These are phyloP conservation scores for Mrakia gelida DNA, from an alignment of 768 basidiomycete species.

Conservation along the genomic window DNA sequence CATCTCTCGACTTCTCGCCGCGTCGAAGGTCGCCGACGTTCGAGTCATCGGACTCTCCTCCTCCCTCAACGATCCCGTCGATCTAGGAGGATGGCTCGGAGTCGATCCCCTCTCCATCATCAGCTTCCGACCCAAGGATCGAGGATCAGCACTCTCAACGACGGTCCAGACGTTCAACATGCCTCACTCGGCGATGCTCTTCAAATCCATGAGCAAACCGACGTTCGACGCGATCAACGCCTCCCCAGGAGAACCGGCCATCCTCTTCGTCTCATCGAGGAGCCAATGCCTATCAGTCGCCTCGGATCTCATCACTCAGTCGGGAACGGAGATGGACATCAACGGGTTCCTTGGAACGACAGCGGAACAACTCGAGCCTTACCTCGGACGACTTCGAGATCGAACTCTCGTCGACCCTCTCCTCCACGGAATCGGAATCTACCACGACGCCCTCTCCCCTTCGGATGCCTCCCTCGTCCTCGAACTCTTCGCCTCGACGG, in stretches of 20 bases:
- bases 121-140: slow-evolving; percentile 74
- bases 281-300: slow-evolving; percentile 69
- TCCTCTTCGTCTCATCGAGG: slow-evolving; percentile 86
- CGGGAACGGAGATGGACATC: slow-evolving; percentile 65
- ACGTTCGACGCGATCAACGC: slow-evolving; percentile 68
- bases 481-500: slow-evolving; percentile 73
- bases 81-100: slow-evolving; percentile 77
- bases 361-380: slow-evolving; percentile 56
- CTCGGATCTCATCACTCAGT: slow-evolving; percentile 79
- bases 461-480: slow-evolving; percentile 68
- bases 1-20: slow-evolving; percentile 61
- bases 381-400: slow-evolving; percentile 60
- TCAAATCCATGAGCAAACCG: slow-evolving; percentile 89
- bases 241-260: slow-evolving; percentile 50
- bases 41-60: slow-evolving; percentile 72
- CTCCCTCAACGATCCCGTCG: slow-evolving; percentile 73
- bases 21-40: slow-evolving; percentile 58
- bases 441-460: slow-evolving; percentile 65
- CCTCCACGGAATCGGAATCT: slow-evolving; percentile 81
- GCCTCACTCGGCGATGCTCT: slow-evolving; percentile 75
- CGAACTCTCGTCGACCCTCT: slow-evolving; percentile 63
- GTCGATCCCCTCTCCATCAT: slow-evolving; percentile 61
- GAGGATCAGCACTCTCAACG: slow-evolving; percentile 70
- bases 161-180: slow-evolving; percentile 75
- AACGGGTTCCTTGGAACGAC: slow-evolving; percentile 61